Evolutionary conservation across 192 early-diverging fungal genomes (phyloP).

Genomic region (Tieghemiomyces parasiticus): DNA sequence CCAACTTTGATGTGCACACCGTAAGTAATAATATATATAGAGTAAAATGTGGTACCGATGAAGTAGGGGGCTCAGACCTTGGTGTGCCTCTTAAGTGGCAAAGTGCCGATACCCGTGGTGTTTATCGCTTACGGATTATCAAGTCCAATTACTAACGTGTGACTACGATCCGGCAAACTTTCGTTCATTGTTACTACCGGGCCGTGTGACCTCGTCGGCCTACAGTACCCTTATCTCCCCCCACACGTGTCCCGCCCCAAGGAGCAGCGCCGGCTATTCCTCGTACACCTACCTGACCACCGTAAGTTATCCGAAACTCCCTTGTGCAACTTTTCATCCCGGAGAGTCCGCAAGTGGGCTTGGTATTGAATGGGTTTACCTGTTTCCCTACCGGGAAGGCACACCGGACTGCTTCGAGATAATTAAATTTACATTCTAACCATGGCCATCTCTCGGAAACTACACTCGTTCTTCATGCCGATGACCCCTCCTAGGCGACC

Average conservation of each 20-base stretch:
- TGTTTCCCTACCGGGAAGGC: not conserved
- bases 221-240: conserved; percentile 63
- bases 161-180: no score
- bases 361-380: not conserved
- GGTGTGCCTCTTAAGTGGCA: not conserved
- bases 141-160: no score
- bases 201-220: no score
- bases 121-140: no score
- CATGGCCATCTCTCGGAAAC: not conserved
- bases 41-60: not conserved
- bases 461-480: not conserved
- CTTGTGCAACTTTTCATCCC: not conserved
- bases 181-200: no score
- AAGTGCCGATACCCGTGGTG: no score
- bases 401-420: not conserved
- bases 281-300: conserved; percentile 55
- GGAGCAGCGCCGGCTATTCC: conserved; percentile 56
- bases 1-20: conserved; percentile 63
- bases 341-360: not conserved
- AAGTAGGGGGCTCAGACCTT: not conserved
- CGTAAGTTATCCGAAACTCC: conserved; percentile 23
- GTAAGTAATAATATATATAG: conserved; percentile 20
- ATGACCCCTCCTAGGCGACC: conserved; percentile 27
- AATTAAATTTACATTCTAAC: not conserved
- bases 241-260: conserved; percentile 65